phyloP scores from a whole-genome alignment of 305 asterid genomes.

The Rubia peregrina region DNA sequence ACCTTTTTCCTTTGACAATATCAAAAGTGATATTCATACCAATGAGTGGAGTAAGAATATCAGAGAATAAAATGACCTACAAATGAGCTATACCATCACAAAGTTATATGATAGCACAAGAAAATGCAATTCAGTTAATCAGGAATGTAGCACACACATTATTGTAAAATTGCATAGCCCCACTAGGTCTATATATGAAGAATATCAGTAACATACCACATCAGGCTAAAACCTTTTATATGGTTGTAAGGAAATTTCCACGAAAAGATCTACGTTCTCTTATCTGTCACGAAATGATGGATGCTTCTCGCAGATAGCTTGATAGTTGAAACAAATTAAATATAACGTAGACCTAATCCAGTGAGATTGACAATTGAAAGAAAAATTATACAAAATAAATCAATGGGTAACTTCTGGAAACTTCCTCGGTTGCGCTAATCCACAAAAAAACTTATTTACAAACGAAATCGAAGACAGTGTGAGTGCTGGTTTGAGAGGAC shows the following conservation, averaged over 20 bases:
- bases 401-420: no score
- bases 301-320: slow-evolving; percentile 82
- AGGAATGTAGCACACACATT: neutral
- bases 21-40: slow-evolving; percentile 98
- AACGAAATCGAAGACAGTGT: no score
- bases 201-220: slow-evolving; percentile 49
- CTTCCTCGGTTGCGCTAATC: no score
- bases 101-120: slow-evolving; percentile 5
- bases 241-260: slow-evolving; percentile 95
- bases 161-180: neutral
- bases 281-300: slow-evolving; percentile 96
- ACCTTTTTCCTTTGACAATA: slow-evolving; percentile 91
- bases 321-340: slow-evolving; percentile 45
- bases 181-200: neutral
- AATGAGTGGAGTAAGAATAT: slow-evolving; percentile 91
- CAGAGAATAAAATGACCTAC: slow-evolving; percentile 95
- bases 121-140: neutral
- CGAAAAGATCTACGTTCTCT: slow-evolving; percentile 96
- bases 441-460: no score
- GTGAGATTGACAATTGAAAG: slow-evolving; percentile 11
- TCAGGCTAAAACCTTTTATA: slow-evolving; percentile 93
- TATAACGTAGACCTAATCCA: slow-evolving; percentile 20
- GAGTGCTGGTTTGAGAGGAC: neutral
- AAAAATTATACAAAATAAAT: neutral
- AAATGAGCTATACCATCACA: slow-evolving; percentile 9